phyloP scores from a whole-genome alignment of 805 yeast genomes.

The Starmerella sp. region DNA sequence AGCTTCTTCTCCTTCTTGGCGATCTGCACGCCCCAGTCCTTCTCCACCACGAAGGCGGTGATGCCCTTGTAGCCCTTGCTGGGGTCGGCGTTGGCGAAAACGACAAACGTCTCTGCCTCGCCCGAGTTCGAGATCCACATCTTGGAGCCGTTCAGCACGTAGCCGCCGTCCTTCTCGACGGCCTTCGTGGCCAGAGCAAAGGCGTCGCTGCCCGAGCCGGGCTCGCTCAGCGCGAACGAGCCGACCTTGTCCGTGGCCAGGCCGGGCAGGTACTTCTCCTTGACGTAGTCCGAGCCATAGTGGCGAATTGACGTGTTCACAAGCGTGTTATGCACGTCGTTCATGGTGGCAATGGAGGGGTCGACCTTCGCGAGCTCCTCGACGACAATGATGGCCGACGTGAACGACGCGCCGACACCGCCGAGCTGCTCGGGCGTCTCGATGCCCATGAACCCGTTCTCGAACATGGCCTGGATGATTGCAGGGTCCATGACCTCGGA shows the following conservation, averaged over 20 bases:
- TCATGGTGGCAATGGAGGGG: conserved; percentile 34
- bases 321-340: conserved; percentile 38
- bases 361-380: conserved; percentile 38
- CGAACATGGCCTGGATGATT: conserved; percentile 24
- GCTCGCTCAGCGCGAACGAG: conserved; percentile 33
- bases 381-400: conserved; percentile 36
- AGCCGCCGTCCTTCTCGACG: conserved; percentile 31
- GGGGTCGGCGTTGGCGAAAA: conserved; percentile 35
- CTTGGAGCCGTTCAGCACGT: conserved; percentile 33
- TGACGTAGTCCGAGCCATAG: conserved; percentile 31
- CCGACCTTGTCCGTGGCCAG: conserved; percentile 32
- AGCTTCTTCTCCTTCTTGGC: conserved; percentile 38
- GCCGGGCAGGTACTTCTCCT: conserved; percentile 33
- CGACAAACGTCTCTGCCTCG: conserved; percentile 35
- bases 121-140: conserved; percentile 39
- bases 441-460: conserved; percentile 36
- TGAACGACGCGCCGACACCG: conserved; percentile 37
- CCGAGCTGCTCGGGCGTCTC: conserved; percentile 39
- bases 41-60: conserved; percentile 35
- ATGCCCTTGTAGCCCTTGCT: conserved; percentile 36
- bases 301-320: conserved; percentile 34
- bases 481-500: conserved; percentile 23
- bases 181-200: conserved; percentile 35
- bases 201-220: conserved; percentile 36
- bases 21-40: conserved; percentile 32